Evolutionary conservation across 2,329 filamentous ascomycete genomes (phyloP).

Genomic region (Malbranchea zuffiana): DNA sequence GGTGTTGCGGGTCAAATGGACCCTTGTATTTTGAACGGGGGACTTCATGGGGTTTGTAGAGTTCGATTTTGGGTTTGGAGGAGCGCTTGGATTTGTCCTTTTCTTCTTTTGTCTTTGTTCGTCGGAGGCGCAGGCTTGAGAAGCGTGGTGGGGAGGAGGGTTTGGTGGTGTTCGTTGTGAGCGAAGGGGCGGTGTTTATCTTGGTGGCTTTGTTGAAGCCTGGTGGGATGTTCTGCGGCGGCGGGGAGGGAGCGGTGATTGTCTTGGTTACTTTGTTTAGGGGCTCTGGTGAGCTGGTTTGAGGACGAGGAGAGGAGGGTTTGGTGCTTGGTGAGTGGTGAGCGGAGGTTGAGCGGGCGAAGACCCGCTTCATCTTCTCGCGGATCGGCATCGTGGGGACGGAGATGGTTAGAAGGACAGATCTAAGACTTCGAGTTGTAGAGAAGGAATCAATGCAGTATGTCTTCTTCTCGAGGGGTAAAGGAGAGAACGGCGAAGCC

Average conservation of each 20-base stretch:
- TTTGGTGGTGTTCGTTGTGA: constrained; percentile 5
- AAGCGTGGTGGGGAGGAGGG: not conserved
- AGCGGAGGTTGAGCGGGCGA: constrained; percentile 12
- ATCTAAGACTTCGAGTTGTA: not conserved
- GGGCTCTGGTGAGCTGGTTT: constrained; percentile 11
- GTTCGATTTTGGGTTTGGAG: constrained; percentile 36
- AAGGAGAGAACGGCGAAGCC: too few relatives aligned
- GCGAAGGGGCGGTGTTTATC: not conserved
- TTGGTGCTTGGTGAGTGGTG: not conserved
- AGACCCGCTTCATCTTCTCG: constrained; percentile 15
- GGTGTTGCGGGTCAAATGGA: constrained; percentile 37
- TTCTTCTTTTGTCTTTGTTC: too few relatives aligned
- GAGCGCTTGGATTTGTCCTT: too few relatives aligned
- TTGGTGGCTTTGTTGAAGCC: constrained; percentile 10
- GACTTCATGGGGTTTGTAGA: constrained; percentile 39
- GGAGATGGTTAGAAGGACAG: too few relatives aligned
- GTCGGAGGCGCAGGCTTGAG: too few relatives aligned
- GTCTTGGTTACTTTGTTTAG: constrained; percentile 6
- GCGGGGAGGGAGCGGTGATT: constrained; percentile 22
- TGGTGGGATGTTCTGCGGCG: too few relatives aligned
- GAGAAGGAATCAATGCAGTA: not conserved
- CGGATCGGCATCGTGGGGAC: constrained; percentile 11
- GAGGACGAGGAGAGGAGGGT: not conserved
- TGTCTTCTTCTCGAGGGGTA: not conserved
- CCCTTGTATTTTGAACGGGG: constrained; percentile 41